Base-by-base conservation (phyloP, 805 yeast species). In the Candida quercuum region DNA sequence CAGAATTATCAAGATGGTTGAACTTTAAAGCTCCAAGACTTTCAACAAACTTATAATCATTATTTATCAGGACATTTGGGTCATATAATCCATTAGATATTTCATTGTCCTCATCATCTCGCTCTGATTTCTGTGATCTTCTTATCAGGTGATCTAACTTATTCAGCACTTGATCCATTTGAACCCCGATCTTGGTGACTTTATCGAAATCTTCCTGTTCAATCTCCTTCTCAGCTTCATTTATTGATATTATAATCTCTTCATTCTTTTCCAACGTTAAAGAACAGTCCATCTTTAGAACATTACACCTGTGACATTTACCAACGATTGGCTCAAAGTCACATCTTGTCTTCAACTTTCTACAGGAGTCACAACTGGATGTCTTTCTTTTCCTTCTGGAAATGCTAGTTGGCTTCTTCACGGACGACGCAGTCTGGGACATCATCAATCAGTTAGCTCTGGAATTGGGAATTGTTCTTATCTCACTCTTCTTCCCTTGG, bases 271-370 rank as follows among this genome's bases (percentile, higher is more conserved):
- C 62, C 16, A 42, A 43, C 3, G 72, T 60, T 29, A 76, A 47
- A 0, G 79, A 72, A 43, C 84, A 77, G 1, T 61, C 64, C 8
- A 74, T 47, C 30, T 68, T 54, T 28, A 76, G 48, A 21, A 74
- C 64, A 30, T 56, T 59, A 44, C 84, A 77, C 21, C 81, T 60
- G 39, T 72, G 73, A 46, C 83, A 77, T 43, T 67, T 66, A 5
- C 64, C 66, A 11, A 53, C 49, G 2, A 57, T 48, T 0, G 66
- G 63, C 29, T 71, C 73, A 45, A 64, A 68, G 40, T 72, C 78
- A 52, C 84, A 77, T 40, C 80, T 63, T 2, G 82, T 76, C 50
- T 77, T 77, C 41, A 74, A 62, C 48, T 66, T 71, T 12, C 81
- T 60, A 44, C 84, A 77, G 13, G 66, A 60, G 12, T 60, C 61